These are phyloP conservation scores for Climacium dendroides DNA, from an alignment of 225 moss, liverwort and hornwort genomes.

Conservation along the genomic window DNA sequence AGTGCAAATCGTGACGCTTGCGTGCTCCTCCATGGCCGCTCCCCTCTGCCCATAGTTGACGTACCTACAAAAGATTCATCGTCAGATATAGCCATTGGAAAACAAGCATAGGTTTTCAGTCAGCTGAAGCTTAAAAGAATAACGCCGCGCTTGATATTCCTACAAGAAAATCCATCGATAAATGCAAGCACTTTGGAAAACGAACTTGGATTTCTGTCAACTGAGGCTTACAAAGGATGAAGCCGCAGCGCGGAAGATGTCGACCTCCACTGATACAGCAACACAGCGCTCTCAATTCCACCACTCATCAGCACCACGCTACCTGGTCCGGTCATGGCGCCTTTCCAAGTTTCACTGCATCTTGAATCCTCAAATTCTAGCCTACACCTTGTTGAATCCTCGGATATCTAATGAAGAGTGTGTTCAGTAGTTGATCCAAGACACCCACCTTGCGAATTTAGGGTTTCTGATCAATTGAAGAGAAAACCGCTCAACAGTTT, in stretches of 20 bases:
- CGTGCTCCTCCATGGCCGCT: constrained; percentile 52
- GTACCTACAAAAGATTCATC: constrained; percentile 5
- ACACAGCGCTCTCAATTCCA: constrained; percentile 53
- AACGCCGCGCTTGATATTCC: constrained; percentile 4
- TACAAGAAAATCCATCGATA: background rate
- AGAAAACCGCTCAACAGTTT: background rate
- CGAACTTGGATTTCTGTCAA: background rate
- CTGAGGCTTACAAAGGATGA: constrained; percentile 35
- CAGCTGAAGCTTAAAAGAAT: too few species aligned
- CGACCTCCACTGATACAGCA: constrained; percentile 52
- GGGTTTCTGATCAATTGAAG: background rate
- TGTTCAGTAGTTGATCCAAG: background rate
- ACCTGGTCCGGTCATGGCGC: constrained; percentile 20
- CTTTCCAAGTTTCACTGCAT: background rate
- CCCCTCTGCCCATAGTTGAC: constrained; percentile 62
- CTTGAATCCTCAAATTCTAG: background rate
- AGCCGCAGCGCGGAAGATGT: constrained; percentile 17
- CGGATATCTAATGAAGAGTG: background rate
- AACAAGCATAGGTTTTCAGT: background rate
- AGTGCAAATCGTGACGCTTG: constrained; percentile 37
- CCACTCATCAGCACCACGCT: constrained; percentile 52
- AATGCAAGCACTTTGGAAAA: background rate
- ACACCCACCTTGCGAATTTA: background rate
- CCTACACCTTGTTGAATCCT: background rate
- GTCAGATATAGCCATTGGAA: background rate